Conservation (phyloP, 78 protist genomes). For the Cyanophora paradoxa region DNA sequence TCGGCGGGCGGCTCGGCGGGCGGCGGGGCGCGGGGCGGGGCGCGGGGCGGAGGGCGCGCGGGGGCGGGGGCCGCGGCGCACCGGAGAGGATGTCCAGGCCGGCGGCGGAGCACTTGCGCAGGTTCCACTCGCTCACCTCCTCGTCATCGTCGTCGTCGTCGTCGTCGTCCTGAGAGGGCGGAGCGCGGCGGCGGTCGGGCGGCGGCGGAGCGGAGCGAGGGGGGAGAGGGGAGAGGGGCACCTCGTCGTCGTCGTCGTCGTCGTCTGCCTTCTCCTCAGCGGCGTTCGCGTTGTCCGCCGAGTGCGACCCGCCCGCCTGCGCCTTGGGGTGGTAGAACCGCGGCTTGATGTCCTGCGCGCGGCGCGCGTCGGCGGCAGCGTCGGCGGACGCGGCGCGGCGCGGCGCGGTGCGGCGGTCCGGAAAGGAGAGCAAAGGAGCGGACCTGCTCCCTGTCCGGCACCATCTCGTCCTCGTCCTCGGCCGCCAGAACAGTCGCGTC, state of each 20-base stretch:
- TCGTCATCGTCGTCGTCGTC: conserved; percentile 32
- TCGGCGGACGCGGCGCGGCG: no score
- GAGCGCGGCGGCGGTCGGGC: no score
- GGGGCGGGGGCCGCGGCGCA: no score
- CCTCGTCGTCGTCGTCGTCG: conserved; percentile 18
- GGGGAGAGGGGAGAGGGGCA: no score
- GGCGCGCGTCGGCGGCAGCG: conserved; percentile 3
- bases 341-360: conserved; percentile 37
- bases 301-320: not conserved
- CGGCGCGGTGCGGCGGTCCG: no score
- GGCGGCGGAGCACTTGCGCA: conserved; percentile 76
- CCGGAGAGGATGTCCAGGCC: conserved; percentile 58
- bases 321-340: not conserved
- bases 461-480: conserved; percentile 39
- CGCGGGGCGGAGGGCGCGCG: no score
- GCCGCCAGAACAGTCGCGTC: conserved; percentile 33
- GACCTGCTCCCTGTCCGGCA: no score
- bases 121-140: conserved; percentile 55
- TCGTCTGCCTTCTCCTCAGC: conserved; percentile 46
- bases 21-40: no score
- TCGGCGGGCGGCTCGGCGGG: no score
- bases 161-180: no score
- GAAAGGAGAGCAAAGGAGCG: no score
- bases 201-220: no score
- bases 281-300: conserved; percentile 29